Percentiles rank a stretch among this genome's conserved stretches.
Conservation (phyloP, 805 yeast genomes). For the Myxozyma vanderwaltii region DNA sequence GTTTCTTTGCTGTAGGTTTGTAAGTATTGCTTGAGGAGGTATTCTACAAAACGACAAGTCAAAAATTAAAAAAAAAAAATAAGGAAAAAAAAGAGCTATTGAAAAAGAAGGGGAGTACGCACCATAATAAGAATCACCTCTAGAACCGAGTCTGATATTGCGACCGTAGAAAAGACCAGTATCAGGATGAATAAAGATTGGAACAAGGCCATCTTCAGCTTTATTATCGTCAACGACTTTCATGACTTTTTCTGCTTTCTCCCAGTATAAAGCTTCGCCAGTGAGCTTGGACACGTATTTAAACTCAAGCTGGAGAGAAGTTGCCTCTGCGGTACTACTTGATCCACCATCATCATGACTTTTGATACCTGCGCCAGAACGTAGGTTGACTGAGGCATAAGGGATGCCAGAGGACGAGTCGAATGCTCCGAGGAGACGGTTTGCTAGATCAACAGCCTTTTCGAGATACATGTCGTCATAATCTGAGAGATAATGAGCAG, state of each 20-base stretch:
- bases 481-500: conserved; percentile 71
- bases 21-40: conserved; percentile 78
- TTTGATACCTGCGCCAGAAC: conserved; percentile 59
- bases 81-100: too few relatives aligned
- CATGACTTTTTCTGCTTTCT: conserved; percentile 73
- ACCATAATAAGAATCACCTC: conserved; percentile 91
- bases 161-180: conserved; percentile 67
- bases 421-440: conserved; percentile 69
- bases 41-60: conserved; percentile 52
- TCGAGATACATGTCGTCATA: conserved; percentile 68
- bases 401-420: conserved; percentile 71
- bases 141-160: conserved; percentile 77
- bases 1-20: conserved; percentile 67
- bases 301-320: conserved; percentile 84
- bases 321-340: conserved; percentile 84
- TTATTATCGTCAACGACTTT: conserved; percentile 63
- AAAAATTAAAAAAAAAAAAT: neutral
- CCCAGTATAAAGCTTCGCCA: conserved; percentile 79
- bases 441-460: conserved; percentile 79
- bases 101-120: too few relatives aligned
- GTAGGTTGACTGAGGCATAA: conserved; percentile 72
- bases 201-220: conserved; percentile 75
- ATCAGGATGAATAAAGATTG: conserved; percentile 75
- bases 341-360: conserved; percentile 66
- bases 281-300: conserved; percentile 79